Evolutionary conservation across 768 basidiomycete genomes (phyloP).

Genomic region (Kwoniella heveanensis): DNA sequence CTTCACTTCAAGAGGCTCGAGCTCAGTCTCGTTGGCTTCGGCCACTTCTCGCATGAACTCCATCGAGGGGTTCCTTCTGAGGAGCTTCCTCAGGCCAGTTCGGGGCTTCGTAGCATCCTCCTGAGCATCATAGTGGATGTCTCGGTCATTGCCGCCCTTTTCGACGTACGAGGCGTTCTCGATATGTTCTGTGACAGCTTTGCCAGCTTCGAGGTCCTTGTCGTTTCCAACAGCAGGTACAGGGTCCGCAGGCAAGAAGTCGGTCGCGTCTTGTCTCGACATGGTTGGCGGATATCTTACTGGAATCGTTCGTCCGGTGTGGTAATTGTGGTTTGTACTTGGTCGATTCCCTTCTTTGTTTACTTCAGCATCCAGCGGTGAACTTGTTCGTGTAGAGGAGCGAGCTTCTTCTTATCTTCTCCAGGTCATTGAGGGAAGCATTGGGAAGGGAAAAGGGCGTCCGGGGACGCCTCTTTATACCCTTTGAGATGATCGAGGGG

Average conservation of each 20-base stretch:
- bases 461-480: background rate
- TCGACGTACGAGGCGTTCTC: constrained; percentile 30
- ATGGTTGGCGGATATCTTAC: too few species aligned
- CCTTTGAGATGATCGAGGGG: background rate
- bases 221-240: constrained; percentile 4
- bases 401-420: background rate
- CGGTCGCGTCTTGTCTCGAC: constrained; percentile 18
- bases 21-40: constrained; percentile 26
- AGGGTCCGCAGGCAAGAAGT: constrained; percentile 25
- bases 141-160: constrained; percentile 12
- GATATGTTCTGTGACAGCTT: constrained; percentile 32
- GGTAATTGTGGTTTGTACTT: background rate
- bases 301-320: too few species aligned
- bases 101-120: constrained; percentile 30
- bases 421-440: too few species aligned
- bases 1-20: constrained; percentile 42
- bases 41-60: constrained; percentile 45
- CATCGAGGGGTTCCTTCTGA: constrained; percentile 37
- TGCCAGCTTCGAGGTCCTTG: constrained; percentile 28
- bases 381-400: constrained; percentile 16
- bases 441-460: too few species aligned
- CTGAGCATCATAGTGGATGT: constrained; percentile 31
- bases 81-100: constrained; percentile 30
- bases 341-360: too few species aligned
- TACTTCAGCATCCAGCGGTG: constrained; percentile 1